Conservation (phyloP, 2,329 filamentous ascomycete genomes). For the Calonectria fujianensis region DNA sequence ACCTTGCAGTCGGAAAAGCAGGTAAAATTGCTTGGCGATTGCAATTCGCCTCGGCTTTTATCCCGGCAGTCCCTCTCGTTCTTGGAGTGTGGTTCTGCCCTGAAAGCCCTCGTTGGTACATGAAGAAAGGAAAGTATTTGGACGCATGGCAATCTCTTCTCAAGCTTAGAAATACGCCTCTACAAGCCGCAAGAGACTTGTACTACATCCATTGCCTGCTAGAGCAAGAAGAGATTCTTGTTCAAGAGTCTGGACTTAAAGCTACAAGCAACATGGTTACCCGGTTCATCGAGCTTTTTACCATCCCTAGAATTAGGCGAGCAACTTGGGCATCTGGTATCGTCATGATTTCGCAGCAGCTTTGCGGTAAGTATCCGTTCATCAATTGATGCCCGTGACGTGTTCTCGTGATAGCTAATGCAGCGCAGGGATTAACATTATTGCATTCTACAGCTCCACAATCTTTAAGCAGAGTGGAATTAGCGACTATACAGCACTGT, state of each 20-base stretch:
- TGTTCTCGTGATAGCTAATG: not conserved
- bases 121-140: slow-evolving; percentile 75
- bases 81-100: slow-evolving; percentile 76
- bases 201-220: slow-evolving; percentile 74
- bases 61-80: slow-evolving; percentile 78
- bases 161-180: slow-evolving; percentile 72
- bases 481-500: slow-evolving; percentile 61
- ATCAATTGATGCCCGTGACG: not conserved
- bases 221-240: slow-evolving; percentile 55
- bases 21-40: slow-evolving; percentile 78
- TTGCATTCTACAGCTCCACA: slow-evolving; percentile 69
- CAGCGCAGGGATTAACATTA: slow-evolving; percentile 63
- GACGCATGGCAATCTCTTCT: slow-evolving; percentile 75
- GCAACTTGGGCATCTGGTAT: slow-evolving; percentile 80
- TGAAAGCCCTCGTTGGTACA: slow-evolving; percentile 79
- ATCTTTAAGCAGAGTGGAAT: slow-evolving; percentile 67
- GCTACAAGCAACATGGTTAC: slow-evolving; percentile 67
- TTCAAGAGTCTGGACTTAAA: slow-evolving; percentile 57
- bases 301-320: slow-evolving; percentile 73
- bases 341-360: slow-evolving; percentile 81
- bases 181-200: slow-evolving; percentile 78
- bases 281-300: slow-evolving; percentile 74
- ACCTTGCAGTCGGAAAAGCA: slow-evolving; percentile 77
- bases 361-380: slow-evolving; percentile 67
- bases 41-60: slow-evolving; percentile 78